These are phyloP conservation scores for Plectranthus barbatus DNA, from an alignment of 257 asterid species.

Conservation along the genomic window DNA sequence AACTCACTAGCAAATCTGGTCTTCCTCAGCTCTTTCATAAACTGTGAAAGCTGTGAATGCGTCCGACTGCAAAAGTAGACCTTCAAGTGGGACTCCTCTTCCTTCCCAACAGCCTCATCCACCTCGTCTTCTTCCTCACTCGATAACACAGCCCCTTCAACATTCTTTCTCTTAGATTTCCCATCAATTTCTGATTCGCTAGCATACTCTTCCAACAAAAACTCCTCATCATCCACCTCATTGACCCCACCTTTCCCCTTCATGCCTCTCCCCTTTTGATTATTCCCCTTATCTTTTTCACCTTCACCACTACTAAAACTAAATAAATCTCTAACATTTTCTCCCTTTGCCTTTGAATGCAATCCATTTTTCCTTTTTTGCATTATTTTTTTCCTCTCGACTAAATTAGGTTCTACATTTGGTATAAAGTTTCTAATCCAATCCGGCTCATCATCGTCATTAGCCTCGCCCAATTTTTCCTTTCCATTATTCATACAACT, in stretches of 20 bases:
- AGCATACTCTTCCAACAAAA: constrained; percentile 76
- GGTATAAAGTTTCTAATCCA: constrained; percentile 75
- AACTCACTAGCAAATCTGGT: constrained; percentile 65
- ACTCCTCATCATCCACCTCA: constrained; percentile 56
- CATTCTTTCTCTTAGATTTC: constrained; percentile 47
- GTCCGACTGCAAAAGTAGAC: constrained; percentile 90
- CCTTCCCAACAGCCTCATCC: constrained; percentile 33
- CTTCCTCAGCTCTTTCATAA: constrained; percentile 85
- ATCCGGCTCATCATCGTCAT: constrained; percentile 80
- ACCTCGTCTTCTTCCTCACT: constrained; percentile 71
- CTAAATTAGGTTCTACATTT: constrained; percentile 28
- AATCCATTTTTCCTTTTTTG: constrained; percentile 20
- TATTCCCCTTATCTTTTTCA: constrained; percentile 16
- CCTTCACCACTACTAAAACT: constrained; percentile 20
- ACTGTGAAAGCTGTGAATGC: constrained; percentile 97
- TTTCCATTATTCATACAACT: constrained; percentile 9
- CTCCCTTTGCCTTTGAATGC: constrained; percentile 23
- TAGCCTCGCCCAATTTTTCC: constrained; percentile 31
- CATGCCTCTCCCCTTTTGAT: constrained; percentile 21
- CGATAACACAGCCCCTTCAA: constrained; percentile 33
- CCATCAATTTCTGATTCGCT: constrained; percentile 59
- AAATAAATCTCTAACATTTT: constrained; percentile 31
- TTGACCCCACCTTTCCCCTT: constrained; percentile 26
- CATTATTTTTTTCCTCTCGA: constrained; percentile 17
- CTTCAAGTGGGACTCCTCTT: constrained; percentile 49